Evolutionary conservation across 305 asterid species (phyloP).

Genomic region (Fraxinus floribunda): DNA sequence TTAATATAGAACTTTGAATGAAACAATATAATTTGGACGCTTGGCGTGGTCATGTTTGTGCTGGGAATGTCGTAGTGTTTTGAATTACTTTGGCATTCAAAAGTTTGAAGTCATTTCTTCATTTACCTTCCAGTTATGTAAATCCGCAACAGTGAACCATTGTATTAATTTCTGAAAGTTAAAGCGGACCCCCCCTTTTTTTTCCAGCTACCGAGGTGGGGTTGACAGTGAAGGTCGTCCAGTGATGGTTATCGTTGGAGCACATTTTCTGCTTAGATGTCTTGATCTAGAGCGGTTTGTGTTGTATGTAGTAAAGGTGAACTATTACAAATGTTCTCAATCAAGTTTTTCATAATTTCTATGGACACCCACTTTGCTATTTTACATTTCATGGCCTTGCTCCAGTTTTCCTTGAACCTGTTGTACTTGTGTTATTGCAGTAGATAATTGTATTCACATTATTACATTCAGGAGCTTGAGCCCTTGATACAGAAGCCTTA

Average conservation of each 20-base stretch:
- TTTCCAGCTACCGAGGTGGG: slow-evolving; percentile 90
- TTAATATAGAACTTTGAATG: neutral
- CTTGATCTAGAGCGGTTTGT: slow-evolving; percentile 89
- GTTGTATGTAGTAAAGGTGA: slow-evolving; percentile 83
- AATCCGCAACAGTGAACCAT: neutral
- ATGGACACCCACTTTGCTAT: neutral
- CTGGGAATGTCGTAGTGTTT: neutral
- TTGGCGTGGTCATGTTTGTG: neutral
- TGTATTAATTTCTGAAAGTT: neutral
- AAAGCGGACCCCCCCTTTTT: neutral
- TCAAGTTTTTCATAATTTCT: neutral
- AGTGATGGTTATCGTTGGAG: slow-evolving; percentile 96
- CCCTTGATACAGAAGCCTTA: slow-evolving; percentile 97
- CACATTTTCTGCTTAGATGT: slow-evolving; percentile 91
- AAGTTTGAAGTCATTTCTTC: neutral
- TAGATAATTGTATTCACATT: neutral
- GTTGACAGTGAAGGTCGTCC: slow-evolving; percentile 91
- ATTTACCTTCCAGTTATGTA: neutral
- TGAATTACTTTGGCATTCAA: neutral
- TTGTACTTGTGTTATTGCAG: neutral
- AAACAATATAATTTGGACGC: neutral
- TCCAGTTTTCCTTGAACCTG: slow-evolving; percentile 14
- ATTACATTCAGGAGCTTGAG: slow-evolving; percentile 74
- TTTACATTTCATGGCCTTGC: slow-evolving; percentile 1
- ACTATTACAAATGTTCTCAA: slow-evolving; percentile 20